Conservation (phyloP, 139 green algal genomes). For the Coccomyxa sp. region DNA sequence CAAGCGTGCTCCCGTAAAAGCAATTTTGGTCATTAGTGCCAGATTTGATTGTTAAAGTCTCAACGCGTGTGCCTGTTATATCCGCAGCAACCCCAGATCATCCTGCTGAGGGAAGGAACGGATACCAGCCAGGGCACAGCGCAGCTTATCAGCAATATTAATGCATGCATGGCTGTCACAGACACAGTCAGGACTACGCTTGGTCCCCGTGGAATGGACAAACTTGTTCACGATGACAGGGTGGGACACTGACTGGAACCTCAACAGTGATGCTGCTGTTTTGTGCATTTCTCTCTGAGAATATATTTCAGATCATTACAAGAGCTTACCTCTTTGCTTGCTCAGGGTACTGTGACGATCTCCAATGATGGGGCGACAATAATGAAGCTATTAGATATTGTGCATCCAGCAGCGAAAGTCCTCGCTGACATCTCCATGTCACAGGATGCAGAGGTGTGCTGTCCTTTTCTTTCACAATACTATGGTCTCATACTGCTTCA, state of each 20-base stretch:
- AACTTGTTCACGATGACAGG: conserved; percentile 88
- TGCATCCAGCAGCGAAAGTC: conserved; percentile 95
- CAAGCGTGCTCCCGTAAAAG: not conserved
- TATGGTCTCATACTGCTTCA: too few species aligned
- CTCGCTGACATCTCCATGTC: conserved; percentile 94
- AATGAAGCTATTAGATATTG: conserved; percentile 98
- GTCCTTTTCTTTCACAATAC: not conserved
- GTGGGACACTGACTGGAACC: conserved; percentile 18
- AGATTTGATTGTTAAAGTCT: not conserved
- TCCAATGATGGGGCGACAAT: conserved; percentile 98
- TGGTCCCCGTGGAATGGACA: conserved; percentile 97
- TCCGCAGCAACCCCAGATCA: conserved; percentile 95
- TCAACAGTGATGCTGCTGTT: too few species aligned
- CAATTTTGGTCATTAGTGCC: too few species aligned
- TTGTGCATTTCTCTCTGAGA: too few species aligned
- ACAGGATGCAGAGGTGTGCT: conserved; percentile 85
- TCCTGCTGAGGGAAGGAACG: conserved; percentile 97
- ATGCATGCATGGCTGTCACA: conserved; percentile 93
- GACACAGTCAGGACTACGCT: conserved; percentile 93
- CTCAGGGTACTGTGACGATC: conserved; percentile 76
- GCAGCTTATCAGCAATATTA: conserved; percentile 99
- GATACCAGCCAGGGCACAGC: conserved; percentile 94
- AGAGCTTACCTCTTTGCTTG: too few species aligned
- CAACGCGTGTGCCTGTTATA: not conserved
- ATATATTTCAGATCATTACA: too few species aligned